Evolutionary conservation across 495 filamentous ascomycete species (phyloP).

Genomic region (Poronia punctata): DNA sequence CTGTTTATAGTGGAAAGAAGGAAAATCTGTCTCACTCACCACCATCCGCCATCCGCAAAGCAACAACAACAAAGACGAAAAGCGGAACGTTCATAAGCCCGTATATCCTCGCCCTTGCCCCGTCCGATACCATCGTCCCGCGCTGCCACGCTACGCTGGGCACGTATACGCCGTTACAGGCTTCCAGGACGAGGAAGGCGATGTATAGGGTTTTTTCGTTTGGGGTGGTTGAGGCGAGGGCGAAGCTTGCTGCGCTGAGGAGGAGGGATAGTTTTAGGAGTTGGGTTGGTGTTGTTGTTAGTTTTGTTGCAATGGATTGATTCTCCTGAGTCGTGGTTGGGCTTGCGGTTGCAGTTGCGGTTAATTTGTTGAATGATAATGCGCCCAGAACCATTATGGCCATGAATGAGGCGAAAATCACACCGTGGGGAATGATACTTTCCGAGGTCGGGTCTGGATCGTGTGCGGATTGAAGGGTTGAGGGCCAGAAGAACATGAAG

Average conservation of each 20-base stretch:
- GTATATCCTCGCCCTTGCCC: constrained; percentile 34
- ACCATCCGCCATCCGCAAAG: constrained; percentile 24
- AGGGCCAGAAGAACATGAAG: constrained; percentile 44
- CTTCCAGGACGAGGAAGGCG: constrained; percentile 36
- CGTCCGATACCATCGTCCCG: constrained; percentile 34
- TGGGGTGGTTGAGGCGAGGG: constrained; percentile 25
- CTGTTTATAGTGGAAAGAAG: not conserved
- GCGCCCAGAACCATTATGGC: constrained; percentile 41
- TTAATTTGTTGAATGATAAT: constrained; percentile 25
- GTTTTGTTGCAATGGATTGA: not conserved
- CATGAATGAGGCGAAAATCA: constrained; percentile 45
- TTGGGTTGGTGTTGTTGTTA: constrained; percentile 11
- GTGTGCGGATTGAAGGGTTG: constrained; percentile 31
- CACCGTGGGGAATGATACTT: constrained; percentile 31
- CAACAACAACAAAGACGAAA: constrained; percentile 41
- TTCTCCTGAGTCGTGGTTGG: not conserved
- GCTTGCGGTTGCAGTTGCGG: not conserved
- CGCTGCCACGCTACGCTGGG: constrained; percentile 37
- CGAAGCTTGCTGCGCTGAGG: constrained; percentile 18
- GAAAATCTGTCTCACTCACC: constrained; percentile 18
- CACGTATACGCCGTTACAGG: constrained; percentile 41
- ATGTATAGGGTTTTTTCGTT: constrained; percentile 28
- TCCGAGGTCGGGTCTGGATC: constrained; percentile 1
- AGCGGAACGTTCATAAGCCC: constrained; percentile 40
- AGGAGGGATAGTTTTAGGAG: constrained; percentile 23